A percentile compares a stretch with the other conserved stretches of the same genome.
These are phyloP conservation scores for Xerocomus amazonicus DNA, from an alignment of 1,284 basidiomycete genomes.

Conservation along the genomic window DNA sequence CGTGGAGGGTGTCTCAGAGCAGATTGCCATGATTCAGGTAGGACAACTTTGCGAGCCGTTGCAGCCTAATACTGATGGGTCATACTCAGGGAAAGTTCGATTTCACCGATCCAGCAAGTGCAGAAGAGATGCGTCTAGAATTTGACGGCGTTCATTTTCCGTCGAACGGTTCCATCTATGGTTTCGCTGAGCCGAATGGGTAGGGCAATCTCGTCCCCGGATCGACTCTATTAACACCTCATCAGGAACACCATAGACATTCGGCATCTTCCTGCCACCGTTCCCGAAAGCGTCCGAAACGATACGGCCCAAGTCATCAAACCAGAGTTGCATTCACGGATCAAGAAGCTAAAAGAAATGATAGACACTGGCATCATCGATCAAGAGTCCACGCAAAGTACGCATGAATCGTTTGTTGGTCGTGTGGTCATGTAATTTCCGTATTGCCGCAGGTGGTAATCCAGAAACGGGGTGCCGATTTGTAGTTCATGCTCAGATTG, in stretches of 20 bases:
- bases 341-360: conserved; percentile 56
- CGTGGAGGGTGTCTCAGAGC: conserved; percentile 34
- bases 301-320: conserved; percentile 61
- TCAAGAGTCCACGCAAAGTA: conserved; percentile 35
- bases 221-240: background rate
- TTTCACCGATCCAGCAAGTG: conserved; percentile 46
- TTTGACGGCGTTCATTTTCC: conserved; percentile 79
- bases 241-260: conserved; percentile 59
- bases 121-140: conserved; percentile 61
- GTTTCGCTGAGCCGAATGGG: conserved; percentile 67
- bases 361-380: conserved; percentile 63
- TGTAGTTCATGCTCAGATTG: conserved; percentile 58
- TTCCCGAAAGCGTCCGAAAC: conserved; percentile 53
- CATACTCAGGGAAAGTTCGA: conserved; percentile 63
- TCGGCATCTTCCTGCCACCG: conserved; percentile 62
- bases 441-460: conserved; percentile 12
- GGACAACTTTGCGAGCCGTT: conserved; percentile 24
- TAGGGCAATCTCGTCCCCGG: conserved; percentile 30
- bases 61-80: background rate
- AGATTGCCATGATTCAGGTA: conserved; percentile 63
- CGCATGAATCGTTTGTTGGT: background rate
- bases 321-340: conserved; percentile 60
- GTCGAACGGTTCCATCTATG: conserved; percentile 74
- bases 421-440: background rate
- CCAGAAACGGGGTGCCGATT: conserved; percentile 51